These are phyloP conservation scores for Climacium dendroides DNA, from an alignment of 225 moss, liverwort and hornwort species.

Conservation along the genomic window DNA sequence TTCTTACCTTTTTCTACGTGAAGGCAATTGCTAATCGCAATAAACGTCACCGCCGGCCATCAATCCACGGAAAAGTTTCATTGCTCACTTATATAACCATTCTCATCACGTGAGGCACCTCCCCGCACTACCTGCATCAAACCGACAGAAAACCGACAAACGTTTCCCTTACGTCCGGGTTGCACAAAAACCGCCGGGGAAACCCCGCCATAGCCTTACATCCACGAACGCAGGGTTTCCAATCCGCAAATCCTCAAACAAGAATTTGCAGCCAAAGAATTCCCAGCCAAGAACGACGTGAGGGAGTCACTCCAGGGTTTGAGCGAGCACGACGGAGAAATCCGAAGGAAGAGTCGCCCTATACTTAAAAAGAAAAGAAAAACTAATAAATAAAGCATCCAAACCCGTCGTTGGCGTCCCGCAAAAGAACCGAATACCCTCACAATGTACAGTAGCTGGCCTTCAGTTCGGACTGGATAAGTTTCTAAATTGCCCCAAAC, in stretches of 20 bases:
- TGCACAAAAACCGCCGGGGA: not conserved
- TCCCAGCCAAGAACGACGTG: not conserved
- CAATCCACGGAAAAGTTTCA: not conserved
- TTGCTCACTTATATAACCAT: not conserved
- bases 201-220: not conserved
- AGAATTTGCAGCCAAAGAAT: not conserved
- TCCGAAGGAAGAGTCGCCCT: too few relatives aligned
- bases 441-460: not conserved
- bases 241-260: not conserved
- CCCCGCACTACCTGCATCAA: not conserved
- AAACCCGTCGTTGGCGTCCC: not conserved
- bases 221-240: not conserved
- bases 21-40: not conserved
- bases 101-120: not conserved
- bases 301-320: not conserved
- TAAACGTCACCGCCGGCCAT: not conserved
- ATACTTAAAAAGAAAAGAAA: not conserved
- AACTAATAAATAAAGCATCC: not conserved
- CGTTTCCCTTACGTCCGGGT: too few relatives aligned
- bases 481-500: not conserved
- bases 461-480: not conserved
- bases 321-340: not conserved
- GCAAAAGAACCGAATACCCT: not conserved
- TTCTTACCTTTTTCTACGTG: not conserved
- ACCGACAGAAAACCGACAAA: not conserved